Evolutionary conservation across 768 basidiomycete species (phyloP).

Genomic region (Tulasnella sp.): DNA sequence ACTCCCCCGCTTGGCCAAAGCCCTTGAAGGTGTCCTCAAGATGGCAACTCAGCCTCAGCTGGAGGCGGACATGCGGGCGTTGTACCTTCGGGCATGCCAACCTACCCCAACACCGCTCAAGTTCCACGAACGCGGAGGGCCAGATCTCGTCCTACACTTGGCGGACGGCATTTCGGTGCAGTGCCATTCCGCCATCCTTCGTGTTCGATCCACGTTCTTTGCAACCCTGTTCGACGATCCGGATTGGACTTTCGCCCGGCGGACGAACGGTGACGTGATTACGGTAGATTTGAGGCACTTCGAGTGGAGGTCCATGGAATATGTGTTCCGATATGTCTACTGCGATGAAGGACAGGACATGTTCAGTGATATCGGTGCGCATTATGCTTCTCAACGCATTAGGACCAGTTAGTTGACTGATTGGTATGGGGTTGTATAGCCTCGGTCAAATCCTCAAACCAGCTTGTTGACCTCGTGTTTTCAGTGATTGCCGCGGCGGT

Average conservation of each 20-base stretch:
- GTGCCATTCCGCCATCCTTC: conserved; percentile 67
- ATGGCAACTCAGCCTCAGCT: conserved; percentile 44
- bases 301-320: conserved; percentile 62
- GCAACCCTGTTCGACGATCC: conserved; percentile 70
- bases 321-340: conserved; percentile 69
- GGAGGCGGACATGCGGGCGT: conserved; percentile 39
- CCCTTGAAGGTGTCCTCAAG: conserved; percentile 57
- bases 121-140: neutral
- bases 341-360: conserved; percentile 59
- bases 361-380: conserved; percentile 63
- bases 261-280: conserved; percentile 46
- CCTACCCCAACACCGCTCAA: neutral
- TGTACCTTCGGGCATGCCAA: conserved; percentile 38
- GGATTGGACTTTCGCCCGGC: conserved; percentile 68
- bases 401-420: neutral
- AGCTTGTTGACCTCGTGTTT: conserved; percentile 78
- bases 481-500: conserved; percentile 80
- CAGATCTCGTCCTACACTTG: conserved; percentile 64
- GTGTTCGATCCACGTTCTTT: conserved; percentile 79
- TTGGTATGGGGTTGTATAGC: conserved; percentile 39
- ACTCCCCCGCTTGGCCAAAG: conserved; percentile 46
- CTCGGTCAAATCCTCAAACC: conserved; percentile 53
- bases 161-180: conserved; percentile 51
- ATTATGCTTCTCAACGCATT: neutral
- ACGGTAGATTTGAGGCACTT: conserved; percentile 65